Conservation (phyloP, 2,329 filamentous ascomycete genomes). For the Purpureocillium takamizusanense region DNA sequence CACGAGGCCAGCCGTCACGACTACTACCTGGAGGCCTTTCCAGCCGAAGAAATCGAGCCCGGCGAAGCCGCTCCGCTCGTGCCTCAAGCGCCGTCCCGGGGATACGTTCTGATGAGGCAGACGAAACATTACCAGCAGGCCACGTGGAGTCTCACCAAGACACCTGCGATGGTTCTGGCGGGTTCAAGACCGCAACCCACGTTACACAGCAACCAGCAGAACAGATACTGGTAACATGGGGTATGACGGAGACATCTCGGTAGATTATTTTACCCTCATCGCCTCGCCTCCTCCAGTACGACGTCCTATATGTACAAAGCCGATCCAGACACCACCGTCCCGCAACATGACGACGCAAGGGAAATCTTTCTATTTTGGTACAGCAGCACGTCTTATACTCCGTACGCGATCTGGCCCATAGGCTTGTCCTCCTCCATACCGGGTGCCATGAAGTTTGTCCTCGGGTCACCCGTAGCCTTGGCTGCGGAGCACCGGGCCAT, state of each 20-base stretch:
- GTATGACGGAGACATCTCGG: neutral
- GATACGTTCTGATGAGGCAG: too few species aligned
- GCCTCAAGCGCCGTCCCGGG: too few species aligned
- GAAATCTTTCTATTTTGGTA: constrained; percentile 26
- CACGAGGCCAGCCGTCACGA: too few species aligned
- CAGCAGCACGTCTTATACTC: constrained; percentile 31
- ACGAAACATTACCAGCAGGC: too few species aligned
- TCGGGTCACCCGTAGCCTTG: constrained; percentile 71
- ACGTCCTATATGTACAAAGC: constrained; percentile 30
- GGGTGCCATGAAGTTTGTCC: constrained; percentile 71
- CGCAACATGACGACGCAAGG: constrained; percentile 19
- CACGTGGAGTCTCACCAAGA: too few species aligned
- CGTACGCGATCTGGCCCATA: constrained; percentile 52
- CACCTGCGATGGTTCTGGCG: too few species aligned
- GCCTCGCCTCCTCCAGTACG: constrained; percentile 4
- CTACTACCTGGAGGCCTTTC: too few species aligned
- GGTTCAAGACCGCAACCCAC: too few species aligned
- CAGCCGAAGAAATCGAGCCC: too few species aligned
- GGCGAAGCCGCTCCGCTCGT: too few species aligned
- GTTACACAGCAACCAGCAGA: too few species aligned
- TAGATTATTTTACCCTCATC: constrained; percentile 13
- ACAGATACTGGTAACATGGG: neutral
- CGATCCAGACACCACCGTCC: constrained; percentile 14
- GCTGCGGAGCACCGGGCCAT: constrained; percentile 96
- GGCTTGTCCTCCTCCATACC: constrained; percentile 56